Evolutionary conservation across 768 basidiomycete genomes (phyloP), one percentile per base, ranked within the genome.

Genomic region (Tephrocybe sp.): DNA sequence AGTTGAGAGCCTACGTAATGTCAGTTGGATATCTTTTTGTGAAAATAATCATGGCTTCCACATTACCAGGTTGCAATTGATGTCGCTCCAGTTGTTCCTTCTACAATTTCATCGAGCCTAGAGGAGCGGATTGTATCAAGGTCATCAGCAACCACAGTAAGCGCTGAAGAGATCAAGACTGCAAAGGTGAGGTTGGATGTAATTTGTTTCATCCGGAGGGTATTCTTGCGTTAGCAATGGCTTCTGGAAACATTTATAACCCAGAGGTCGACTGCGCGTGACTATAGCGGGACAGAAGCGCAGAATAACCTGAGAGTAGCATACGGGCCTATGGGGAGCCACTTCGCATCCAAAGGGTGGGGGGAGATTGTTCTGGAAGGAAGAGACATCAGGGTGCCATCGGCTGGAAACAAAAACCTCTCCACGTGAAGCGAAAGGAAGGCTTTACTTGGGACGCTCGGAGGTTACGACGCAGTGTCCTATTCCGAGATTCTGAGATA

Each of bases 51-150:
- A 51, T n/a, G 13, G n/a, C n/a, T 22, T 2, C 1, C 14, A 45
- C 5, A 60, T 34, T 61, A 72, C 78, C 77, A 80, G 22, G 61
- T 47, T n/a, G 70, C 43, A 30, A 80, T 77, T 22, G 67, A 67
- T 1, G 68, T 66, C 6, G 71, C 68, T n/a, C 68, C 70, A 12
- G 71, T 71, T 13, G 72, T 68, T 14, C 66, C 63, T 23, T 65
- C 72, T 45, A 75, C 60, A 45, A 77, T 75, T 26, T 69, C 64
- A 13, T 72, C 64, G 14, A 72, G 51, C 34, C 75, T 64, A 53
- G 72, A 68, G 33, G 68, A 60, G 35, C 66, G 68, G 26, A 73
- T 67, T 11, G 60, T 63, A 46, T 60, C 63, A 34, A 77, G 66
- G 31, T 56, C 55, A 14, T 48, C 47, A 31, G 12, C 14, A 2